phyloP scores from a whole-genome alignment of 2,329 filamentous ascomycete species.

The Talaromyces marneffei region DNA sequence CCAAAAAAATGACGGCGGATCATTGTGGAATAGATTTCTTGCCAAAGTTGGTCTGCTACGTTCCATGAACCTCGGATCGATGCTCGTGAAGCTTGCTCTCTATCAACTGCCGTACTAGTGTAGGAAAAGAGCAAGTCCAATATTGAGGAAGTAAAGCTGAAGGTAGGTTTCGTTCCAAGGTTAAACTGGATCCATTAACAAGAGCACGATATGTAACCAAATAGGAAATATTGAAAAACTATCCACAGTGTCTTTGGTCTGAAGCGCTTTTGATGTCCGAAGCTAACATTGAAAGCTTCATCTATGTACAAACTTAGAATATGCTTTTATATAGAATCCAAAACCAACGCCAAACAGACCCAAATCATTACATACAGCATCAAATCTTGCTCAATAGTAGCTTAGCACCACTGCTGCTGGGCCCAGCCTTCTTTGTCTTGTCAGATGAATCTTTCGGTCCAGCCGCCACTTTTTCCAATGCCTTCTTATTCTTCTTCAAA shows the following conservation, averaged over 20 bases:
- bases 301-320: conserved; percentile 10
- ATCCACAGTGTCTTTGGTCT: neutral
- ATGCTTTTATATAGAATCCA: conserved; percentile 7
- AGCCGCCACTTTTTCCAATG: conserved; percentile 54
- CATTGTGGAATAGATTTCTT: neutral
- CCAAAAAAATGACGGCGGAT: neutral
- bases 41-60: neutral
- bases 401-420: conserved; percentile 44
- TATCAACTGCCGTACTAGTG: neutral
- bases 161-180: neutral
- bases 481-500: conserved; percentile 67
- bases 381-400: conserved; percentile 34
- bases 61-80: neutral
- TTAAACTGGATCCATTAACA: neutral
- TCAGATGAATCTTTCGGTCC: conserved; percentile 49
- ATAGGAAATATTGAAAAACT: neutral
- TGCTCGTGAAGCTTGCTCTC: neutral
- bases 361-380: conserved; percentile 11
- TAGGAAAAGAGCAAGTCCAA: neutral
- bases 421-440: conserved; percentile 31
- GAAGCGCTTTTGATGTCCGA: neutral
- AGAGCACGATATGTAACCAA: neutral
- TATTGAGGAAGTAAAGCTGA: neutral
- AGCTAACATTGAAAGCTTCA: conserved; percentile 1
- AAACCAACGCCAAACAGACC: neutral